Percentiles rank a stretch among this genome's conserved stretches.
phyloP scores from a whole-genome alignment of 2,329 filamentous ascomycete species.

The Corynespora cassiicola region DNA sequence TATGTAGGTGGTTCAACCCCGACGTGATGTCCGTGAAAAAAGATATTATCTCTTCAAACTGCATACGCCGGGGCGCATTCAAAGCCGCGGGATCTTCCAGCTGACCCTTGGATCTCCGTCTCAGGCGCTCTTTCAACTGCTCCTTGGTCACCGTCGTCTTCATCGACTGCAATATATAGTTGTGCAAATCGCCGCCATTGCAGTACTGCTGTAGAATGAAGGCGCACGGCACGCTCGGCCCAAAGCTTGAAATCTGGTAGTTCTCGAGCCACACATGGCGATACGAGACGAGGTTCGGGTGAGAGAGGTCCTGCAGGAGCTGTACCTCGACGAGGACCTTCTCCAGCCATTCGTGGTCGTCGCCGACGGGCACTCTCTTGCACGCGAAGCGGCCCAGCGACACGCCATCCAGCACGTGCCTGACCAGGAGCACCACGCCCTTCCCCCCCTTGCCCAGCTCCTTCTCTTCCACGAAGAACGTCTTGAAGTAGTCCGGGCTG shows the following conservation, averaged over 20 bases:
- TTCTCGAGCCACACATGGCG: constrained; percentile 97
- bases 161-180: constrained; percentile 77
- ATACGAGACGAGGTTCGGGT: constrained; percentile 95
- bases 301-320: constrained; percentile 86
- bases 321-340: constrained; percentile 95
- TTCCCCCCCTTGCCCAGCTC: constrained; percentile 90
- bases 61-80: constrained; percentile 61
- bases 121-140: constrained; percentile 85
- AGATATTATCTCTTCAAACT: constrained; percentile 93
- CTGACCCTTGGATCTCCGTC: constrained; percentile 81
- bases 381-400: constrained; percentile 91
- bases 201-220: constrained; percentile 99
- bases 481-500: constrained; percentile 89
- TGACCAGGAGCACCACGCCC: constrained; percentile 91
- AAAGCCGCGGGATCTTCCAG: constrained; percentile 67
- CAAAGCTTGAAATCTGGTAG: constrained; percentile 80
- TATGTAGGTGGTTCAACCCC: constrained; percentile 87
- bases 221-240: constrained; percentile 89
- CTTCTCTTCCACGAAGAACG: constrained; percentile 88
- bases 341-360: constrained; percentile 94
- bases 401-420: constrained; percentile 89
- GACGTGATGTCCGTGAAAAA: constrained; percentile 96
- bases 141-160: constrained; percentile 73
- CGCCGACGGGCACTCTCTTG: constrained; percentile 91
- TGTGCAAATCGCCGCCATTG: constrained; percentile 88